These are phyloP conservation scores for Luzula sylvatica DNA, from an alignment of 176 grass and related monocot species.

Conservation along the genomic window DNA sequence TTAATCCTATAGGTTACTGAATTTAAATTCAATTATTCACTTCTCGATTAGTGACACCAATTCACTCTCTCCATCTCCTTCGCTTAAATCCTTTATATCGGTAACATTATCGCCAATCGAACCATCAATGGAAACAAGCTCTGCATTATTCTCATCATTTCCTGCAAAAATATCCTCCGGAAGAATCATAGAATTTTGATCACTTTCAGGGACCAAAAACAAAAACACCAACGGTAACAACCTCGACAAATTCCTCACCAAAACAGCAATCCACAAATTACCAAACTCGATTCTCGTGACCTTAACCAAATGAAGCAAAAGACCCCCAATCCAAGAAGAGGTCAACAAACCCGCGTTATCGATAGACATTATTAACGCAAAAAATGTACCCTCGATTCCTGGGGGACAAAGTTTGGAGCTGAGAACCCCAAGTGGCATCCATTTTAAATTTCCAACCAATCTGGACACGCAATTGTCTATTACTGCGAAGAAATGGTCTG, in stretches of 20 bases:
- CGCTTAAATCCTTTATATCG: constrained; percentile 9
- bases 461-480: constrained; percentile 44
- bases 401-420: constrained; percentile 68
- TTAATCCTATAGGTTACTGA: too few relatives aligned
- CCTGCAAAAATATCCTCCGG: constrained; percentile 39
- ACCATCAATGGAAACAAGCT: too few relatives aligned
- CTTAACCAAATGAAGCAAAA: constrained; percentile 55
- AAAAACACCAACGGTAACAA: constrained; percentile 44
- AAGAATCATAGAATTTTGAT: constrained; percentile 39
- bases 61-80: constrained; percentile 25
- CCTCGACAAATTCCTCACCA: constrained; percentile 57
- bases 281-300: constrained; percentile 60
- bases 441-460: constrained; percentile 46
- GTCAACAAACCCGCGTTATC: constrained; percentile 58
- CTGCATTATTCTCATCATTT: constrained; percentile 5
- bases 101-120: constrained; percentile 12
- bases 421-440: constrained; percentile 73
- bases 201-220: constrained; percentile 52
- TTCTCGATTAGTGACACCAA: constrained; percentile 21
- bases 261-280: constrained; percentile 51
- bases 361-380: constrained; percentile 71
- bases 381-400: constrained; percentile 77
- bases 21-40: too few relatives aligned
- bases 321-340: constrained; percentile 69
- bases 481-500: constrained; percentile 60